Evolutionary conservation across 352 stramenopile genomes (phyloP), one percentile per base, ranked within the genome.

Genomic region (Halophytophthora batemanensis): DNA sequence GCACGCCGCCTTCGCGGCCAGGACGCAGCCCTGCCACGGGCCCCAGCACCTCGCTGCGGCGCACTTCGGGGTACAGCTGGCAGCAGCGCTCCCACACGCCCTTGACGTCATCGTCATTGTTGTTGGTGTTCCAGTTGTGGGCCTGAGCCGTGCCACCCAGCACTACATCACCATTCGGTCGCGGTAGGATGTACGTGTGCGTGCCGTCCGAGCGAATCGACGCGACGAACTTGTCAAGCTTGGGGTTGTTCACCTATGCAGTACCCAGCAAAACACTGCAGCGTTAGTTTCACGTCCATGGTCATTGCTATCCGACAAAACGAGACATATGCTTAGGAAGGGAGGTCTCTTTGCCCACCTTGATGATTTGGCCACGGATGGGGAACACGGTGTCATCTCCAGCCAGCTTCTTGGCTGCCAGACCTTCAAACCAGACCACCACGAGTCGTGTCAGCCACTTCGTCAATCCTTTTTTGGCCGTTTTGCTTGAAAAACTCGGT

Each of bases 151-250:
- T 90, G 34, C 78, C 78, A 15, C 78, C 78, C 10, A 90, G 48
- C 21, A 87, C 68, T 35, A 90, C 63, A 37, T 90, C 76, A 23
- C 76, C 76, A 12, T 65, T 43, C 0, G 78, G 76, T 2, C 78
- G 76, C 2, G 76, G 78, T 34, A 90, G 71, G 33, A 90, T 75
- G 61, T 87, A 90, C 54, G 78, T 85, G 60, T 87, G 77, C 7
- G 64, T 55, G 22, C 60, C 64, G 35, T 85, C 59, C 3, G 38
- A 35, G 45, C 76, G 56, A 21, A 87, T 64, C 34, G 66, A 59
- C 39, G 81, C 78, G 48, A 53, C 55, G 45, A 81, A 85, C 37
- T 71, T 61, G 54, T 59, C 71, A 45, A 90, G 71, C 14, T 48
- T 59, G 2, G 71, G 71, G 49, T 90, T 82, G 50, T 67, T 60